Base-by-base conservation (phyloP, 805 yeast genomes). In the Wickerhamomyces rabaulensis region DNA sequence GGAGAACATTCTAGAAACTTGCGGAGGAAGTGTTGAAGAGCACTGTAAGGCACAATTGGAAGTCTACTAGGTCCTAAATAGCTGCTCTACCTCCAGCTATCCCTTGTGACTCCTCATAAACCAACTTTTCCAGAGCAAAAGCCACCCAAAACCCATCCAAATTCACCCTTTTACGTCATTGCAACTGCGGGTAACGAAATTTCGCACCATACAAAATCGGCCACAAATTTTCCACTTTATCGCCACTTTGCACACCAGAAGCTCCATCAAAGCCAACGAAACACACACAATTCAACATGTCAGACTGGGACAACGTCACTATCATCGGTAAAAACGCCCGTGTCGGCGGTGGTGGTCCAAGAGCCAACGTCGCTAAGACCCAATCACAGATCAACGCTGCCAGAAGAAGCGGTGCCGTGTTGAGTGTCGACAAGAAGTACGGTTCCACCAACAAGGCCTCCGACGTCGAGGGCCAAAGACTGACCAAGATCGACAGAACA, bases 251-350 rank as follows among this genome's bases (percentile, higher is more conserved):
- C 4, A 12, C 31, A 13, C n/a, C 15, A 27, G 13, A 4, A 13
- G 10, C 3, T 4, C 4, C 31, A 27, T 27, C 31, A 13, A 27
- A 27, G 2, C 6, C 31, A 12, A 27, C 31, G n/a, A 27, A 27
- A 27, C n/a, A 33, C 6, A 33, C 17, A 10, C 36, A 33, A 33
- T 17, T 33, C 40, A 58, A 43, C 41, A 71, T 71, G 75, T 70
- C 82, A 39, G 98, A 90, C 70, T 94, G 99, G 99, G 97, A 94
- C 68, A 66, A 80, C 50, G 91, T 83, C 60, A 90, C 97, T 39
- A 71, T 87, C 50, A 89, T 94, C 58, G 99, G 99, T 49, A 82
- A 80, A 57, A 86, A 84, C 58, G 96, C 94, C 57, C 82, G 92
- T 69, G 78, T 83, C 47, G 96, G 96, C 48, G 87, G 88, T 39